A percentile compares a stretch with the other conserved stretches of the same genome.
phyloP scores from a whole-genome alignment of 495 filamentous ascomycete species.

The Margaritispora aquatica region DNA sequence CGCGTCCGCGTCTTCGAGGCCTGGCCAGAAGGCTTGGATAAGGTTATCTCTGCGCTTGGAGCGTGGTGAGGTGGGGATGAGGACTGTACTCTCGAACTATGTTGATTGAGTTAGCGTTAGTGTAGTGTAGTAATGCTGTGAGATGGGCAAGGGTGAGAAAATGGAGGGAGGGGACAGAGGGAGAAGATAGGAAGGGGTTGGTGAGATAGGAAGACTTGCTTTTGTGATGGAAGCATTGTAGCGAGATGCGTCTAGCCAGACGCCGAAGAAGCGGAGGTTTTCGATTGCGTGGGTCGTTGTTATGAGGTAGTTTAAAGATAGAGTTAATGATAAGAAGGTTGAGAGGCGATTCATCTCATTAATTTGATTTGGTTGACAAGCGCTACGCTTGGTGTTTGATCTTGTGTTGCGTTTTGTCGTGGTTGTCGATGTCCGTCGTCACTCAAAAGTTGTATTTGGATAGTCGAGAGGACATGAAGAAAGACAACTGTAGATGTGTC shows the following conservation, averaged over 20 bases:
- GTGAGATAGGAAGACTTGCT: background rate
- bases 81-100: conserved; percentile 13
- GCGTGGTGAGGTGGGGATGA: conserved; percentile 3
- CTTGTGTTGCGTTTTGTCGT: background rate
- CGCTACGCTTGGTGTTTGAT: background rate
- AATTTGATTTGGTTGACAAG: no score
- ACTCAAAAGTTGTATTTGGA: no score
- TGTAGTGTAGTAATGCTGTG: background rate
- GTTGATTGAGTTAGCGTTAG: background rate
- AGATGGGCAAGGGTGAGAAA: no score
- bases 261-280: background rate
- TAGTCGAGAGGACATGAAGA: no score
- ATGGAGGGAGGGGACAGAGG: no score
- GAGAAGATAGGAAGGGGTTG: no score
- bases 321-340: no score
- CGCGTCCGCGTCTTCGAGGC: background rate
- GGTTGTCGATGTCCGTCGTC: no score
- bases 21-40: conserved; percentile 13
- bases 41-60: background rate
- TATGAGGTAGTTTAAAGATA: no score
- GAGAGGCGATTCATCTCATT: no score
- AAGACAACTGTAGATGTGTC: no score
- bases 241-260: background rate
- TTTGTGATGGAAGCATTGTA: background rate
- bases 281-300: no score